Evolutionary conservation across 495 filamentous ascomycete genomes (phyloP).

Genomic region (Lichenothelia convexa): DNA sequence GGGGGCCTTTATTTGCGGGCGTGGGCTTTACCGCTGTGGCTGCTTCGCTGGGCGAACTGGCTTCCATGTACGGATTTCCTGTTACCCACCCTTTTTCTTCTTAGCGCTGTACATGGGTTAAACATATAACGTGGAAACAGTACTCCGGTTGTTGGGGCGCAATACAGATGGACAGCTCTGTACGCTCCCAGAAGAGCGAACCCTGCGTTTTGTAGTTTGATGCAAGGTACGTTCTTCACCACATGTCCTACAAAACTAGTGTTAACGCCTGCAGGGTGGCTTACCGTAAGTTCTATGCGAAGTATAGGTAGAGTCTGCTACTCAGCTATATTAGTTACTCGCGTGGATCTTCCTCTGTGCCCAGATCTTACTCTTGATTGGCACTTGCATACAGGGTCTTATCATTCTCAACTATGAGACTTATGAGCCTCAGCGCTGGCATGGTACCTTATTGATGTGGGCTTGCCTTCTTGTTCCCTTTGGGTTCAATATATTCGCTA

Average conservation of each 20-base stretch:
- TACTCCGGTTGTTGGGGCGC: constrained; percentile 7
- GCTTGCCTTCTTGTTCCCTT: not conserved
- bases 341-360: not conserved
- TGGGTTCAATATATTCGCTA: constrained; percentile 6
- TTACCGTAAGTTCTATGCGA: not conserved
- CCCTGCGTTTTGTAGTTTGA: constrained; percentile 11
- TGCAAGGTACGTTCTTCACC: constrained; percentile 4
- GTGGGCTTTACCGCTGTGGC: constrained; percentile 16
- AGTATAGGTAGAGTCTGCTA: not conserved
- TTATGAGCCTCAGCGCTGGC: constrained; percentile 7
- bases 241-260: not conserved
- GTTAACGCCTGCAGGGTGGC: not conserved
- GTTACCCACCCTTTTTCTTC: constrained; percentile 1
- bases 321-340: not conserved
- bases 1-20: constrained; percentile 13
- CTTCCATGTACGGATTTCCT: constrained; percentile 14
- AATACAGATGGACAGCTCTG: constrained; percentile 9
- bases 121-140: not conserved
- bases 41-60: constrained; percentile 20
- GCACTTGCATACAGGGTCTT: constrained; percentile 3
- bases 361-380: constrained; percentile 2
- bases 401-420: constrained; percentile 5
- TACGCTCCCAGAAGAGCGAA: constrained; percentile 6
- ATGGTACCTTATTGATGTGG: constrained; percentile 6
- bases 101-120: not conserved